Evolutionary conservation across 208 protist genomes (phyloP), one percentile per base, ranked within the genome.

Genomic region (Novymonas esmeraldas): DNA sequence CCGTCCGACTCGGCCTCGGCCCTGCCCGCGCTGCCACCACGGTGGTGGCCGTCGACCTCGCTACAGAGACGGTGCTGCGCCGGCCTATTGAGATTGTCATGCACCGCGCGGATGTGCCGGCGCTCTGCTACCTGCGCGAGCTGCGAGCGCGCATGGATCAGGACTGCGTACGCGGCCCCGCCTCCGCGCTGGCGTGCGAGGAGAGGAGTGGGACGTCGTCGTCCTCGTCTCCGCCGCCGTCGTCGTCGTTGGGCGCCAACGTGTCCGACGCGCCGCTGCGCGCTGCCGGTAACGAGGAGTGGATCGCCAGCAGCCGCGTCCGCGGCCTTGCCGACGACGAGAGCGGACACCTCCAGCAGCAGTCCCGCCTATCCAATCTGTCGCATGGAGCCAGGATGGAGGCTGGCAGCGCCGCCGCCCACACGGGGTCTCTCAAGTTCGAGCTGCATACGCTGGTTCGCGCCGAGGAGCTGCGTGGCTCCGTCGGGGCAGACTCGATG

Each of bases 101-200:
- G 41, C 73, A 81, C 62, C 58, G 68, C 3, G 77, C 78, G 2
- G 78, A 90, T 50, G 67, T 90, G 7, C 84, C 84, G 6, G 68
- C 76, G 18, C 59, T 90, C 33, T 90, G 84, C 55, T 87, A 76
- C 64, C 26, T 90, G 51, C 84, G 84, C 28, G 84, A 90, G 64
- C 45, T 87, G 57, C 80, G 84, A 24, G 70, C 73, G 29, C 77
- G 60, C 51, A 84, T 84, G 46, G 54, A 48, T 14, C 60, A 65
- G 44, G 52, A 38, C 10, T 28, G 14, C 39, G 20, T 13, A 20
- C 16, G 39, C 56, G 9, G 36, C 34, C 39, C 9, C 13, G 11
- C 24, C 26, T 24, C 24, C 6, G 4, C 5, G 48, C 22, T 33
- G 33, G 6, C 11, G 16, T 1, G 4, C 6, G 38, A 34, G 45